Evolutionary conservation across 1,284 basidiomycete species (phyloP).

Genomic region (Moesziomyces globuligerus): DNA sequence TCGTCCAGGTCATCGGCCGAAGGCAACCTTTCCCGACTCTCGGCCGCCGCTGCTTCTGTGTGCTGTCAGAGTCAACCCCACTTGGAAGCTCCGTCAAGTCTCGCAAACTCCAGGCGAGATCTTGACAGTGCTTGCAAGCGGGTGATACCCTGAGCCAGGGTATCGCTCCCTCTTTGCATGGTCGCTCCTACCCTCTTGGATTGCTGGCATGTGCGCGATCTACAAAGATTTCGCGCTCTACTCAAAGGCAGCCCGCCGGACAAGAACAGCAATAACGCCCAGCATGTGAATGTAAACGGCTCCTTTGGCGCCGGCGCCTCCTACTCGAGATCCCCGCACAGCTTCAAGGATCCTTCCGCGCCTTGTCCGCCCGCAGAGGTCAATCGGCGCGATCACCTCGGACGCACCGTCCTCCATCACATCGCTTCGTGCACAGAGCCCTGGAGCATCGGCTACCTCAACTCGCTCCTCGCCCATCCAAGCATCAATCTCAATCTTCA

Average conservation of each 20-base stretch:
- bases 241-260: conserved; percentile 55
- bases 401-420: conserved; percentile 85
- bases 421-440: conserved; percentile 74
- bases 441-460: conserved; percentile 80
- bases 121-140: conserved; percentile 32
- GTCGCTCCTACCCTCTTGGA: conserved; percentile 59
- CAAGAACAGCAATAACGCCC: conserved; percentile 16
- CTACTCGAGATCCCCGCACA: conserved; percentile 45
- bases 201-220: conserved; percentile 64
- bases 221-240: conserved; percentile 59
- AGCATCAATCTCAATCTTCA: conserved; percentile 81
- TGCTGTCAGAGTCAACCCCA: conserved; percentile 24
- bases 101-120: conserved; percentile 18
- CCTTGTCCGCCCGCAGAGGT: conserved; percentile 71
- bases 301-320: conserved; percentile 12
- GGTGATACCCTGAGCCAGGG: conserved; percentile 44
- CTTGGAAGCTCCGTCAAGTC: conserved; percentile 39
- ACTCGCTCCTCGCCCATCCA: conserved; percentile 81
- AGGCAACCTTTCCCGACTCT: conserved; percentile 7
- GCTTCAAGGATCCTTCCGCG: conserved; percentile 31
- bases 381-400: conserved; percentile 78
- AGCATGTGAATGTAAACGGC: conserved; percentile 15
- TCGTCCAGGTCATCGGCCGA: too few species aligned
- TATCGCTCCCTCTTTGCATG: conserved; percentile 49
- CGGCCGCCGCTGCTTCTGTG: conserved; percentile 10